Conservation (phyloP, 2,329 filamentous ascomycete genomes). For the Alternaria solani region DNA sequence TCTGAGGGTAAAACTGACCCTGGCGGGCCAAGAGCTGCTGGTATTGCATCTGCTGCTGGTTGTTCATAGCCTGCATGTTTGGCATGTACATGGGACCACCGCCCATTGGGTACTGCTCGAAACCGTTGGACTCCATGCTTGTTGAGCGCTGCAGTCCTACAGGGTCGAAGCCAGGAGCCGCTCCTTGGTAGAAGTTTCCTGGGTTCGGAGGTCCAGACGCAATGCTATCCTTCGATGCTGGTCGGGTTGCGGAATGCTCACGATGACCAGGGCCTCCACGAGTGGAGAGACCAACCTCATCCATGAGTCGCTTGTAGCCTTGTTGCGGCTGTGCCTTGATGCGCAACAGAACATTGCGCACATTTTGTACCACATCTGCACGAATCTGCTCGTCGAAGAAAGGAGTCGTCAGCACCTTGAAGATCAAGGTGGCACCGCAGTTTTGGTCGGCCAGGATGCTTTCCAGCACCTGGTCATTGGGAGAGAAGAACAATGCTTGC, state of each 20-base stretch:
- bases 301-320: conserved; percentile 98
- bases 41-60: conserved; percentile 64
- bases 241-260: conserved; percentile 48
- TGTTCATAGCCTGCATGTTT: conserved; percentile 52
- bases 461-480: conserved; percentile 84
- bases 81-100: conserved; percentile 48
- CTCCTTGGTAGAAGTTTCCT: conserved; percentile 48
- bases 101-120: conserved; percentile 55
- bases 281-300: conserved; percentile 88
- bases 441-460: conserved; percentile 90
- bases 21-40: conserved; percentile 63
- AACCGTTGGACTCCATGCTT: conserved; percentile 60
- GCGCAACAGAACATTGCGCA: conserved; percentile 85
- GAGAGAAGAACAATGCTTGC: conserved; percentile 89
- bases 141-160: conserved; percentile 56
- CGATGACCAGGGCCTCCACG: conserved; percentile 53
- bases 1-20: conserved; percentile 56
- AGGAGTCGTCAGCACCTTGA: conserved; percentile 96
- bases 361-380: conserved; percentile 86
- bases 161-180: conserved; percentile 52
- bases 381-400: conserved; percentile 96
- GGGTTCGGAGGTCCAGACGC: conserved; percentile 39
- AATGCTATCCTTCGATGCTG: conserved; percentile 49
- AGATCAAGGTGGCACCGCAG: conserved; percentile 94
- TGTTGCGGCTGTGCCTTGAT: conserved; percentile 94